phyloP scores from a whole-genome alignment of 352 stramenopile genomes.

The Pythium dissotocum region DNA sequence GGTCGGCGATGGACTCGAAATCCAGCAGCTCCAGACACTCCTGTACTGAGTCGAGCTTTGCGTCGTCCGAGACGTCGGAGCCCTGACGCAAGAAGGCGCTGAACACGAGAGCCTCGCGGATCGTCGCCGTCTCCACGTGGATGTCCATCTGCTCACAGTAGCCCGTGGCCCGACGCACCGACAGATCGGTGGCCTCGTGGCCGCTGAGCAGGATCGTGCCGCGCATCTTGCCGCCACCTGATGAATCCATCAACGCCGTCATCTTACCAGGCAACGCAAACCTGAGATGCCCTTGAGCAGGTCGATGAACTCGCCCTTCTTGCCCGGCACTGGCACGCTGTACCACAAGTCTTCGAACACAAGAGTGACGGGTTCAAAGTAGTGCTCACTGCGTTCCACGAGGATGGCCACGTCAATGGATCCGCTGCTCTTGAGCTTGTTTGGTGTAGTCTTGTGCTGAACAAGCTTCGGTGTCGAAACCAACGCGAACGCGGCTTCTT shows the following conservation, averaged over 20 bases:
- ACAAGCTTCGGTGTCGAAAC: too few species aligned
- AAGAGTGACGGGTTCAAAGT: too few species aligned
- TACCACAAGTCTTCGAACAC: too few species aligned
- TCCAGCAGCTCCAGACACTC: conserved; percentile 43
- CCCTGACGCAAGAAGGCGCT: conserved; percentile 84
- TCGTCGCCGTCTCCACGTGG: conserved; percentile 86
- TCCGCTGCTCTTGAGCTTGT: too few species aligned
- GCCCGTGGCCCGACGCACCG: conserved; percentile 25
- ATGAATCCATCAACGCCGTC: conserved; percentile 45
- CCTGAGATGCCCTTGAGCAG: conserved; percentile 42
- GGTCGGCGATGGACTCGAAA: conserved; percentile 36
- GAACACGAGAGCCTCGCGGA: conserved; percentile 91
- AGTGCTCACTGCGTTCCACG: too few species aligned
- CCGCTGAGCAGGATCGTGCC: conserved; percentile 43
- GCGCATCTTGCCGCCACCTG: conserved; percentile 57
- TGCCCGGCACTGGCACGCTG: too few species aligned
- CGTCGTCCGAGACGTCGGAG: conserved; percentile 25
- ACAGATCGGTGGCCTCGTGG: conserved; percentile 23
- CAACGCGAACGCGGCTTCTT: too few species aligned
- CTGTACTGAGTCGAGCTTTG: conserved; percentile 41
- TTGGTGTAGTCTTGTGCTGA: too few species aligned
- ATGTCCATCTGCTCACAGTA: conserved; percentile 77
- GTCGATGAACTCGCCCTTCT: too few species aligned
- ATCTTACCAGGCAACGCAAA: conserved; percentile 37
- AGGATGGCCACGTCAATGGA: too few species aligned